A percentile compares a stretch with the other conserved stretches of the same genome.
Conservation (phyloP, 1,139 yeast genomes). For the Suhomyces bribrorum region DNA sequence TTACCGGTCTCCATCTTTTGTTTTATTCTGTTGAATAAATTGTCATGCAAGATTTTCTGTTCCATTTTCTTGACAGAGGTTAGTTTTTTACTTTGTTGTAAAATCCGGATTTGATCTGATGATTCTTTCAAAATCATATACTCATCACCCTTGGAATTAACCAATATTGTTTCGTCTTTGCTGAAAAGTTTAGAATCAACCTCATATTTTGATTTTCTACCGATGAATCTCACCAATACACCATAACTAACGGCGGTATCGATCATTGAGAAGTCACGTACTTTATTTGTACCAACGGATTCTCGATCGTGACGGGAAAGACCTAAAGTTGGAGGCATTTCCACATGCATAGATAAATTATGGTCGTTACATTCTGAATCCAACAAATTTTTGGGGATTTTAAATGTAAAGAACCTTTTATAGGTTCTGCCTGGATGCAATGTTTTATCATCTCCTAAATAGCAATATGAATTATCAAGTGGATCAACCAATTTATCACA, state of each 20-base stretch:
- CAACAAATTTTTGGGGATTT: slow-evolving; percentile 23
- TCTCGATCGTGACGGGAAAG: slow-evolving; percentile 1
- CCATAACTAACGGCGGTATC: slow-evolving; percentile 20
- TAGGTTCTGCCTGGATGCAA: slow-evolving; percentile 14
- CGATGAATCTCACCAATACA: slow-evolving; percentile 25
- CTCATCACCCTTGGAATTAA: slow-evolving; percentile 44
- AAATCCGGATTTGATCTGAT: slow-evolving; percentile 30
- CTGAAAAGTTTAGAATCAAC: slow-evolving; percentile 20
- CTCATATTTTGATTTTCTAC: slow-evolving; percentile 25
- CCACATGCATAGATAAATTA: slow-evolving; percentile 21
- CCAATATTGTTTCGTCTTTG: slow-evolving; percentile 27
- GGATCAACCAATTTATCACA: slow-evolving; percentile 27
- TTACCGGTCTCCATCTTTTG: slow-evolving; percentile 30
- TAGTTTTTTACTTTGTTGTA: slow-evolving; percentile 23
- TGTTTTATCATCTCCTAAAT: slow-evolving; percentile 11
- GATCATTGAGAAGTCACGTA: slow-evolving; percentile 21
- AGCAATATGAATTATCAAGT: slow-evolving; percentile 26
- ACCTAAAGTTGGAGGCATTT: slow-evolving; percentile 25
- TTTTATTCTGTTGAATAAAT: slow-evolving; percentile 29
- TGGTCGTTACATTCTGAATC: slow-evolving; percentile 26
- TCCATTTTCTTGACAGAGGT: slow-evolving; percentile 18
- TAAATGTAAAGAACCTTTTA: slow-evolving; percentile 25
- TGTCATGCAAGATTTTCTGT: slow-evolving; percentile 25
- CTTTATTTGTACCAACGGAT: slow-evolving; percentile 3
- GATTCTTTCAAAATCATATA: slow-evolving; percentile 41